Evolutionary conservation across 371 early-diverging fungal species (phyloP), one percentile per base, ranked within the genome.

Genomic region (Mucor mucedo): DNA sequence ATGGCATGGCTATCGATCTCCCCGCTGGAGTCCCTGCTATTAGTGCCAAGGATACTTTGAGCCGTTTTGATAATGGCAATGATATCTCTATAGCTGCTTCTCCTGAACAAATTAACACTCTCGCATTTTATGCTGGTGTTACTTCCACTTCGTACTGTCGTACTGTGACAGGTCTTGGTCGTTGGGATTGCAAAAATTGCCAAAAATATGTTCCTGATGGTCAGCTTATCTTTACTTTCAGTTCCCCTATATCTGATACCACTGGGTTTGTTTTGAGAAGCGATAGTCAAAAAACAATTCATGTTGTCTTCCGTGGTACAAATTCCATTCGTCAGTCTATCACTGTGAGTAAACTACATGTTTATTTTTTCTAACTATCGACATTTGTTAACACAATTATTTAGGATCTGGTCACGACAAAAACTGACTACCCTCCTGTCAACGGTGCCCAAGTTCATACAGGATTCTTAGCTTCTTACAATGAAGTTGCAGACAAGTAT

Each of bases 241-340:
- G 16, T 3, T 48, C 71, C 1, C n/a, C 38, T 10, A n/a, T 42
- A 0, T 58, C 62, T 44, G 68, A 62, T 21, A 68, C 58, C 40
- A 62, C 55, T 41, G 75, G 75, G 10, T 74, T 54, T 58, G 49
- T 74, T 4, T 32, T 68, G 40, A 52, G 63, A 28, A 68, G 65
- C 28, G 66, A 65, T 27, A 29, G 21, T 3, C 52, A 62, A 14
- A 58, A 71, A 16, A 32, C 32, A 0, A 67, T 73, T 7, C 55
- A 73, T 28, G 41, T 73, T 55, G 62, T 54, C 2, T 73, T 70
- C 54, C 58, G 70, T 40, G 74, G 74, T 6, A 69, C 69, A 1
- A 57, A 56, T n/a, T 69, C 69, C 27, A 45, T 62, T 42, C 29
- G 54, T 44, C 69, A 60, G 45, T 16, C 48, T 11, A 38, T 69